Conservation (phyloP, 768 basidiomycete genomes). For the Russula brevipes region DNA sequence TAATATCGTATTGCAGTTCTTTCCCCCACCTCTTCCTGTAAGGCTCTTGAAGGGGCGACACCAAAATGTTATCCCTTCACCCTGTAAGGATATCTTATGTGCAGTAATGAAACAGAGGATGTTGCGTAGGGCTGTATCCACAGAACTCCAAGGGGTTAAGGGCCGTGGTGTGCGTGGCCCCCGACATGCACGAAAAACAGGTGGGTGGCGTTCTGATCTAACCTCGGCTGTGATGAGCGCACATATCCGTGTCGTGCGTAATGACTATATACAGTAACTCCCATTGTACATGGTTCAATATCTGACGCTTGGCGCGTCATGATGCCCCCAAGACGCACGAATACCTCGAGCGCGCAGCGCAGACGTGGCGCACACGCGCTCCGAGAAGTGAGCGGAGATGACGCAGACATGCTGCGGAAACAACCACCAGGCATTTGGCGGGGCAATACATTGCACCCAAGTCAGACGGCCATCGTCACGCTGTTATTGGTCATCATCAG, state of each 20-base stretch:
- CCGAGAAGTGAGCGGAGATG: conserved; percentile 20
- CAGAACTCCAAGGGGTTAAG: neutral
- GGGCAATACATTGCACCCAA: conserved; percentile 1
- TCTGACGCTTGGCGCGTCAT: neutral
- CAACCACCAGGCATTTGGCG: conserved; percentile 20
- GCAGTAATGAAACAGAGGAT: neutral
- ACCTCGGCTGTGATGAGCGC: conserved; percentile 4
- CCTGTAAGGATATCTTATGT: neutral
- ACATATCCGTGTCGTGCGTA: neutral
- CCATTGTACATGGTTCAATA: neutral
- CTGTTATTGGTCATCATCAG: conserved; percentile 16
- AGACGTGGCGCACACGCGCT: conserved; percentile 14
- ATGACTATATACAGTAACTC: neutral
- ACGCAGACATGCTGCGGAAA: conserved; percentile 22
- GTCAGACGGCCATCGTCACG: conserved; percentile 6
- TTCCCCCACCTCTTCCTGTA: neutral
- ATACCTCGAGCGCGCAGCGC: conserved; percentile 16
- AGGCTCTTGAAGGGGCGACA: too few relatives aligned
- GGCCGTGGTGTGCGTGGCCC: neutral
- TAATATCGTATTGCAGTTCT: neutral
- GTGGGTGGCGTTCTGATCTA: conserved; percentile 1
- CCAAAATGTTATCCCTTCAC: neutral
- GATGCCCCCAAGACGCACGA: conserved; percentile 4
- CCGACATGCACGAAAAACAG: conserved; percentile 1
- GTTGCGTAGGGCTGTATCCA: conserved; percentile 9